phyloP scores from a whole-genome alignment of 2,329 filamentous ascomycete species.

The Annulohypoxylon truncatum region DNA sequence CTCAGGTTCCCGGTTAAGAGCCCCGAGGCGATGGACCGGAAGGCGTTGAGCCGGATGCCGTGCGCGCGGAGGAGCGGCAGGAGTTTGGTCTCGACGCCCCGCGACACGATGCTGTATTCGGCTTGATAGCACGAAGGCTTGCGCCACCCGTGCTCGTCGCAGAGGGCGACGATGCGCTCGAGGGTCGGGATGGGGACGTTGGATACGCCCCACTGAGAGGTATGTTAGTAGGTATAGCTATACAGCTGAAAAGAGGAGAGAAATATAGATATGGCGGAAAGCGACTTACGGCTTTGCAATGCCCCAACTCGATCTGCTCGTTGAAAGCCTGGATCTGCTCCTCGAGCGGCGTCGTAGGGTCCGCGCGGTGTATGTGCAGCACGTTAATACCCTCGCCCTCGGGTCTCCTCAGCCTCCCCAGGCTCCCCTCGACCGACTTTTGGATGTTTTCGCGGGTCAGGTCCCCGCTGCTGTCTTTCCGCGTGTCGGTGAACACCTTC shows the following conservation, averaged over 20 bases:
- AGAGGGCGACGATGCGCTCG: constrained; percentile 49
- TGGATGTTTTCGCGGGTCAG: constrained; percentile 44
- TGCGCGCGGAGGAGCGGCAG: constrained; percentile 53
- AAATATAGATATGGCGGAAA: neutral
- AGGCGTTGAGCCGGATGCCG: constrained; percentile 38
- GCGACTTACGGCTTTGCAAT: constrained; percentile 46
- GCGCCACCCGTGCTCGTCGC: constrained; percentile 50
- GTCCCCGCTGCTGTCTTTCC: constrained; percentile 48
- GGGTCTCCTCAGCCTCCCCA: constrained; percentile 43
- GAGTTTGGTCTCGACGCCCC: constrained; percentile 51
- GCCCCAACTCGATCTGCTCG: constrained; percentile 48
- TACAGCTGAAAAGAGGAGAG: neutral
- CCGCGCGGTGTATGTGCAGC: constrained; percentile 53
- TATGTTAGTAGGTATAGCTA: neutral
- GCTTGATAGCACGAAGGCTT: constrained; percentile 56
- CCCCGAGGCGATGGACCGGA: constrained; percentile 43
- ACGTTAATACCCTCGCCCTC: constrained; percentile 44
- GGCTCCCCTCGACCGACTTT: constrained; percentile 46
- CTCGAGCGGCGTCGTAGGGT: constrained; percentile 50
- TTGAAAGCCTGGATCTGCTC: constrained; percentile 52
- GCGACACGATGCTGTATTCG: constrained; percentile 53
- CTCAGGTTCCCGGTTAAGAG: constrained; percentile 52
- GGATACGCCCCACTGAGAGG: constrained; percentile 52
- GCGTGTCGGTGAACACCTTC: constrained; percentile 50
- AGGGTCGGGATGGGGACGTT: constrained; percentile 51